Percentiles rank a stretch among this genome's conserved stretches.
Evolutionary conservation across 192 early-diverging fungal genomes (phyloP).

Genomic region (Podila epigama): DNA sequence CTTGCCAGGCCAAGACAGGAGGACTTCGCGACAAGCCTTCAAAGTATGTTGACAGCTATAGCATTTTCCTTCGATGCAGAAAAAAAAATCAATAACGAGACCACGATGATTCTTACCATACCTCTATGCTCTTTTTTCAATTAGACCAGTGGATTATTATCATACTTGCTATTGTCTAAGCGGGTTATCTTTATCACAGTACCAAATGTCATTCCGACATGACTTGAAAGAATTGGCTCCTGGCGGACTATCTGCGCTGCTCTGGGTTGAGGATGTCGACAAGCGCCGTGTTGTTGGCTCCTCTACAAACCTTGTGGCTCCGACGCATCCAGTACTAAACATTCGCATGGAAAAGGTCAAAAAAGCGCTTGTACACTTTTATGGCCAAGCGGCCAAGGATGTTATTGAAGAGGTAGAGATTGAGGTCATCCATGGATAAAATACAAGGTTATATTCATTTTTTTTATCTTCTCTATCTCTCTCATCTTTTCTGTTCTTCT

Average conservation of each 20-base stretch:
- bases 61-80: not conserved
- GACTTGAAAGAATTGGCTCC: constrained; percentile 27
- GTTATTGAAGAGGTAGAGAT: constrained; percentile 48
- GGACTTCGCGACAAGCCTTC: constrained; percentile 94
- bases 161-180: constrained; percentile 94
- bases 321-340: constrained; percentile 82
- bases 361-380: constrained; percentile 57
- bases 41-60: constrained; percentile 65
- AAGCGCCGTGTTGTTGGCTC: constrained; percentile 54
- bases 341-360: constrained; percentile 59
- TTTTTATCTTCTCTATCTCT: not conserved
- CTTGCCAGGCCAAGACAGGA: constrained; percentile 81
- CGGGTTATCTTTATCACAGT: constrained; percentile 87
- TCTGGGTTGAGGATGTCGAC: constrained; percentile 45
- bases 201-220: constrained; percentile 61
- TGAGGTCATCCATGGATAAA: constrained; percentile 17
- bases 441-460: not conserved
- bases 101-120: constrained; percentile 1
- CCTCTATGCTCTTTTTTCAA: not conserved
- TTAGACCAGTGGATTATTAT: constrained; percentile 82
- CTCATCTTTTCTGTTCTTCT: not conserved
- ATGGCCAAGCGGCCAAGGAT: constrained; percentile 38
- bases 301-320: constrained; percentile 58
- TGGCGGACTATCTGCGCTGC: constrained; percentile 49
- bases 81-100: no score